These are phyloP conservation scores for Inga leiocalycina DNA, from an alignment of 306 rosid genomes.

Conservation along the genomic window DNA sequence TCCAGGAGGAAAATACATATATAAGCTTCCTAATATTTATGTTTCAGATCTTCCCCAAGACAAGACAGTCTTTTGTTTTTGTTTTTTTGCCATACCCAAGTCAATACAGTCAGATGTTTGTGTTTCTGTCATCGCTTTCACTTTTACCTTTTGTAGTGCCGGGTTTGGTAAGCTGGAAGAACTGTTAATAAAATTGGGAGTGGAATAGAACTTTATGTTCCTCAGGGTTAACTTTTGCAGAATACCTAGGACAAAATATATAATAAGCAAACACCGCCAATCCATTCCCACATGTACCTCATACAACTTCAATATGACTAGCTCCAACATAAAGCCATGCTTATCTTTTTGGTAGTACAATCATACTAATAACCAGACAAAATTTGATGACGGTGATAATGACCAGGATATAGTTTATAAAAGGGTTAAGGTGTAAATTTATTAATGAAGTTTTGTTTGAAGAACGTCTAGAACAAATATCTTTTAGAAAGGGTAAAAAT, in stretches of 20 bases:
- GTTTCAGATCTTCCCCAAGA: not conserved
- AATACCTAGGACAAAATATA: not conserved
- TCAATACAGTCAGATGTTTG: not conserved
- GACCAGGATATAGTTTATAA: not conserved
- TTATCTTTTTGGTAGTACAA: not conserved
- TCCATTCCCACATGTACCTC: not conserved
- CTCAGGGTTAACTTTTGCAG: not conserved
- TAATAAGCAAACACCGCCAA: not conserved
- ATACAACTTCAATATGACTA: not conserved
- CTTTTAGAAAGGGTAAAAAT: no score
- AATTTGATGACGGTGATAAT: not conserved
- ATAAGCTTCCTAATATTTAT: not conserved
- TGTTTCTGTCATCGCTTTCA: not conserved
- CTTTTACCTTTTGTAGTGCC: not conserved
- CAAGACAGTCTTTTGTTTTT: not conserved
- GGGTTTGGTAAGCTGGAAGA: no score
- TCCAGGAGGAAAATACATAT: no score
- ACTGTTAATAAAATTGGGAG: no score
- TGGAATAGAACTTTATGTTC: no score
- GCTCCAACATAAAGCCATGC: not conserved
- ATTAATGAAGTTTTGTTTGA: no score
- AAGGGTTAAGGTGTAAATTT: no score
- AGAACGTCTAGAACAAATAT: no score
- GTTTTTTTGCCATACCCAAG: no score
- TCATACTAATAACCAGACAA: slow-evolving; percentile 17